Conservation (phyloP, 2,329 filamentous ascomycete species). For the Tympanopsis confertula region DNA sequence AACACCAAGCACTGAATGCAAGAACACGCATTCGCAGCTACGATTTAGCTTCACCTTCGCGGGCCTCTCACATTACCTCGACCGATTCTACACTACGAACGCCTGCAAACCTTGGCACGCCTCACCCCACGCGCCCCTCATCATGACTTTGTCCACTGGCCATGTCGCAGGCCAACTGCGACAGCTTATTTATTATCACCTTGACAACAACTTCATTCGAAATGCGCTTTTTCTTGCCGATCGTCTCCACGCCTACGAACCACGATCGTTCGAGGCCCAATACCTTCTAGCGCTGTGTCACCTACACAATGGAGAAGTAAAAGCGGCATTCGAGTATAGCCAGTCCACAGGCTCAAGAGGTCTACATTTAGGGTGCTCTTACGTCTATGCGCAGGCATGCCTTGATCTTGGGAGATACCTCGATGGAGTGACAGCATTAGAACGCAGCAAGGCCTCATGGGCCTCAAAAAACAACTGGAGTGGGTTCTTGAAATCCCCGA, state of each 20-base stretch:
- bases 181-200: conserved; percentile 7
- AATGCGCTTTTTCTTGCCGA: conserved; percentile 58
- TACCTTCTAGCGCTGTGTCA: conserved; percentile 54
- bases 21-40: too few relatives aligned
- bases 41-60: too few relatives aligned
- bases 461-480: conserved; percentile 37
- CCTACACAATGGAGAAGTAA: conserved; percentile 46
- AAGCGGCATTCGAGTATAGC: conserved; percentile 52
- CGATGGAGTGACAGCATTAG: conserved; percentile 49
- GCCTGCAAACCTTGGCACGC: too few relatives aligned
- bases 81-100: too few relatives aligned
- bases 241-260: conserved; percentile 50
- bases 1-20: too few relatives aligned
- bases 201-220: conserved; percentile 54
- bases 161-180: not conserved
- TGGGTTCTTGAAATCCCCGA: not conserved
- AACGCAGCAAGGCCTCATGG: conserved; percentile 47
- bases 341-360: conserved; percentile 38
- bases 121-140: too few relatives aligned
- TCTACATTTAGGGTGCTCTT: conserved; percentile 52
- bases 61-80: too few relatives aligned
- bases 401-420: conserved; percentile 44
- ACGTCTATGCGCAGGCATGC: conserved; percentile 55
- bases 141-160: not conserved
- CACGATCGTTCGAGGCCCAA: conserved; percentile 45